A percentile compares a stretch with the other conserved stretches of the same genome.
These are phyloP conservation scores for Emericellopsis atlantica DNA, from an alignment of 2,329 filamentous ascomycete species.

Conservation along the genomic window DNA sequence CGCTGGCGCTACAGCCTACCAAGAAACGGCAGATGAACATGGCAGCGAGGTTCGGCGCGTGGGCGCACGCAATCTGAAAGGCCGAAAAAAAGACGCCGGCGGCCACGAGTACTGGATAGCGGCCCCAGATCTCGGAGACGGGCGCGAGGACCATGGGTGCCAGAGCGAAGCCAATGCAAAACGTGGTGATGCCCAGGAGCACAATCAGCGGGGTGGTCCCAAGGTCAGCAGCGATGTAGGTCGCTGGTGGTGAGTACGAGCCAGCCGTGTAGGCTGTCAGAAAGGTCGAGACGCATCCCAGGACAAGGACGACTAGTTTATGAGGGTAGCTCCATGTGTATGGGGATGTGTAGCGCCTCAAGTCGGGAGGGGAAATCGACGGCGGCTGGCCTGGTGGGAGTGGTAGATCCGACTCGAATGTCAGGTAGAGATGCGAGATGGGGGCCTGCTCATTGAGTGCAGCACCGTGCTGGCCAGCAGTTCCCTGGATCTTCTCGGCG, in stretches of 20 bases:
- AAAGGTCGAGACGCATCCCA: constrained; percentile 66
- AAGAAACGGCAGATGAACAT: constrained; percentile 69
- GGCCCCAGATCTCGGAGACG: constrained; percentile 78
- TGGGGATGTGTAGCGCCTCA: constrained; percentile 56
- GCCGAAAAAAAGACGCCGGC: constrained; percentile 60
- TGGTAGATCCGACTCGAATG: constrained; percentile 25
- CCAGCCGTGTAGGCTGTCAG: constrained; percentile 74
- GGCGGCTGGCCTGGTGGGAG: constrained; percentile 4
- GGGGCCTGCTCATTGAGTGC: constrained; percentile 7
- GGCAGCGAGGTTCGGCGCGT: constrained; percentile 55
- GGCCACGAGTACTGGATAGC: constrained; percentile 67
- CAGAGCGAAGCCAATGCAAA: constrained; percentile 68
- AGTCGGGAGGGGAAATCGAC: constrained; percentile 39
- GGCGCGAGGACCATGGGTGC: constrained; percentile 84
- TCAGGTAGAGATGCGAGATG: constrained; percentile 26
- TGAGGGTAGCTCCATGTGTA: constrained; percentile 57
- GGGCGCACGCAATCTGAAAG: constrained; percentile 61
- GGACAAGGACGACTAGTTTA: constrained; percentile 58
- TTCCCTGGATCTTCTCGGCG: too few relatives aligned
- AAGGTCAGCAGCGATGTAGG: constrained; percentile 54
- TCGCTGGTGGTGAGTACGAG: constrained; percentile 59
- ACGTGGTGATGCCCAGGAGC: constrained; percentile 67
- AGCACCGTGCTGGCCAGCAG: not conserved
- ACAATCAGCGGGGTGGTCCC: constrained; percentile 51
- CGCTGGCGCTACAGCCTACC: constrained; percentile 62